phyloP scores from a whole-genome alignment of 2,329 filamentous ascomycete species.

The Alternaria postmessia region DNA sequence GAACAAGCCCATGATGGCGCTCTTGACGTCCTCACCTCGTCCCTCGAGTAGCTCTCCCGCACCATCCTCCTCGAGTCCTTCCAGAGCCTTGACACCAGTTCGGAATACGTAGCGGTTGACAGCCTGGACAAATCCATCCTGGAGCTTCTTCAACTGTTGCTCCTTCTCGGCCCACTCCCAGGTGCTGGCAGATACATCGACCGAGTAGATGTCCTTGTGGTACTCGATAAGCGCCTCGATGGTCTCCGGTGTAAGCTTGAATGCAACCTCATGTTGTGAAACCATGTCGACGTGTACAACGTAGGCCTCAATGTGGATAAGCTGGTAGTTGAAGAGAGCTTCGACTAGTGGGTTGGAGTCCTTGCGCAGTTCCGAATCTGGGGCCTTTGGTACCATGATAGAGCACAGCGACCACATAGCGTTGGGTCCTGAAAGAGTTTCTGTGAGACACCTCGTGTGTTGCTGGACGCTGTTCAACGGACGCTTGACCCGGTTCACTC shows the following conservation, averaged over 20 bases:
- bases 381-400: slow-evolving; percentile 89
- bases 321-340: slow-evolving; percentile 89
- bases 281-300: slow-evolving; percentile 99
- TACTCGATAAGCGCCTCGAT: slow-evolving; percentile 94
- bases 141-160: slow-evolving; percentile 93
- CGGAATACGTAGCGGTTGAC: slow-evolving; percentile 98
- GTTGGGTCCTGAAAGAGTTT: slow-evolving; percentile 86
- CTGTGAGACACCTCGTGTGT: slow-evolving; percentile 93
- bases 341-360: slow-evolving; percentile 85
- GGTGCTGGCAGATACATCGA: slow-evolving; percentile 86
- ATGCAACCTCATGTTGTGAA: slow-evolving; percentile 94
- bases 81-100: slow-evolving; percentile 85
- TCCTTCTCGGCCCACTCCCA: slow-evolving; percentile 98
- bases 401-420: slow-evolving; percentile 96
- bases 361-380: slow-evolving; percentile 82
- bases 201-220: slow-evolving; percentile 93
- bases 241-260: slow-evolving; percentile 93
- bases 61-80: slow-evolving; percentile 96
- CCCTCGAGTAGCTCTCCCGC: slow-evolving; percentile 91
- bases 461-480: slow-evolving; percentile 96
- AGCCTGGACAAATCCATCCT: slow-evolving; percentile 94
- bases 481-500: slow-evolving; percentile 95
- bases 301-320: slow-evolving; percentile 94
- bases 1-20: slow-evolving; percentile 82
- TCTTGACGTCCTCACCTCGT: slow-evolving; percentile 93